Conservation (phyloP, 306 rosid genomes). For the Datisca glomerata region DNA sequence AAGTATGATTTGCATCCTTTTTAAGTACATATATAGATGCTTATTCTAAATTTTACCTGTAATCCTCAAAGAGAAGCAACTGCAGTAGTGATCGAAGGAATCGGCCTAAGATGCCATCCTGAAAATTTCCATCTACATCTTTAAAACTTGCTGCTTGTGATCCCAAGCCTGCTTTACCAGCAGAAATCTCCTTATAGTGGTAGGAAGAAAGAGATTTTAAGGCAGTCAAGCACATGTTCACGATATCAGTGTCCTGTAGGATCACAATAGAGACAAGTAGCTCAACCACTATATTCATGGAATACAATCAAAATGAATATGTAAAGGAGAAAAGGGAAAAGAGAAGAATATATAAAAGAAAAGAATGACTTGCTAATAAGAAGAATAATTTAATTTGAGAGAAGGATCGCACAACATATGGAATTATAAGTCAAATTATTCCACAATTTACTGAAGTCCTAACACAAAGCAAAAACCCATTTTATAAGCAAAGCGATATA, state of each 20-base stretch:
- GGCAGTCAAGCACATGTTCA: slow-evolving; percentile 72
- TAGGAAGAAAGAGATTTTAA: slow-evolving; percentile 83
- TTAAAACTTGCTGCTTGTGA: slow-evolving; percentile 39
- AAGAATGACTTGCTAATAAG: too few relatives aligned
- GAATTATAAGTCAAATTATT: too few relatives aligned
- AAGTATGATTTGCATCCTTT: too few relatives aligned
- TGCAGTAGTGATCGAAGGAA: slow-evolving; percentile 79
- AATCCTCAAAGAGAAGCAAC: slow-evolving; percentile 84
- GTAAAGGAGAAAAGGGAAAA: background rate
- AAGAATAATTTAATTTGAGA: too few relatives aligned
- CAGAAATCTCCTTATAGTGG: slow-evolving; percentile 56
- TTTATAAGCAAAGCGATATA: too few relatives aligned
- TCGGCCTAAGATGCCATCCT: slow-evolving; percentile 71
- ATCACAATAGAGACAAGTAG: background rate
- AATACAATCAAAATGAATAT: background rate
- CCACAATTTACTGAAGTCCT: too few relatives aligned
- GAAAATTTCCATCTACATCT: slow-evolving; percentile 49
- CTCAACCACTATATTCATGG: too few relatives aligned
- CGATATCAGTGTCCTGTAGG: slow-evolving; percentile 68
- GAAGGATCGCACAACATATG: too few relatives aligned
- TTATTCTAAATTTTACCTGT: slow-evolving; percentile 62
- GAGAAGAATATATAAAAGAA: too few relatives aligned
- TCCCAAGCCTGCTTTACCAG: slow-evolving; percentile 67
- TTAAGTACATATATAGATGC: too few relatives aligned
- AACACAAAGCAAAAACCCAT: too few relatives aligned